Percentiles rank a stretch among this genome's conserved stretches.
phyloP scores from a whole-genome alignment of 2,329 filamentous ascomycete genomes.

The Verticillium isaacii region DNA sequence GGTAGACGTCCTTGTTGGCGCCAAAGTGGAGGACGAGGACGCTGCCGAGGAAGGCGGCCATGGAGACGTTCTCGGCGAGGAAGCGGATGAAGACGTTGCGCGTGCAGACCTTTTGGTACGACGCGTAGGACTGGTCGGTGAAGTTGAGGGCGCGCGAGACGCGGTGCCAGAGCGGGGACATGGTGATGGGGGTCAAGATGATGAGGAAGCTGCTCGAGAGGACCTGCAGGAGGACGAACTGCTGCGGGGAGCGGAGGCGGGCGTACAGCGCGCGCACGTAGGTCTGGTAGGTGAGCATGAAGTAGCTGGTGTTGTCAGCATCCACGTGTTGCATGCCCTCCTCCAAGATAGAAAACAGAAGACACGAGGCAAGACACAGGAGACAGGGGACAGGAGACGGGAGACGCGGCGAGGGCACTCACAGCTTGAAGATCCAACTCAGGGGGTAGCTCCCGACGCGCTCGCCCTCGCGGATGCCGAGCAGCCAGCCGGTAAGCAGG shows the following conservation, averaged over 20 bases:
- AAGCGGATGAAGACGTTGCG: slow-evolving; percentile 65
- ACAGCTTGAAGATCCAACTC: slow-evolving; percentile 68
- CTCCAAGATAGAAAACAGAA: not conserved
- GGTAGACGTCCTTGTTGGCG: slow-evolving; percentile 62
- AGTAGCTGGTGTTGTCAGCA: slow-evolving; percentile 41
- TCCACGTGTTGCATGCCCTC: not conserved
- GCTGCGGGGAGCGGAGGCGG: slow-evolving; percentile 57
- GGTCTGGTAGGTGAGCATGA: slow-evolving; percentile 66
- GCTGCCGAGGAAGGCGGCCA: slow-evolving; percentile 63
- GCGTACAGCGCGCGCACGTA: slow-evolving; percentile 67
- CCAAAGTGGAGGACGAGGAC: slow-evolving; percentile 64
- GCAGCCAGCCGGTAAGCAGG: slow-evolving; percentile 60
- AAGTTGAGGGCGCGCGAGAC: slow-evolving; percentile 48
- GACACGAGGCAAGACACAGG: not conserved
- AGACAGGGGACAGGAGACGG: not conserved
- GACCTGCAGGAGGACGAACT: slow-evolving; percentile 62
- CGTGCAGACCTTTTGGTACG: slow-evolving; percentile 62
- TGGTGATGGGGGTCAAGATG: slow-evolving; percentile 58
- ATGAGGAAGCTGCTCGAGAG: slow-evolving; percentile 60
- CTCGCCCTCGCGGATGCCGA: slow-evolving; percentile 61
- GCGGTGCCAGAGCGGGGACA: slow-evolving; percentile 55
- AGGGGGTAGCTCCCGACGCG: slow-evolving; percentile 66
- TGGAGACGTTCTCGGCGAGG: slow-evolving; percentile 62
- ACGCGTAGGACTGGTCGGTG: slow-evolving; percentile 54
- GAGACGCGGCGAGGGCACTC: slow-evolving; percentile 19